A percentile compares a stretch with the other conserved stretches of the same genome.
Evolutionary conservation across 2,329 filamentous ascomycete species (phyloP).

Genomic region (Aureobasidium lini): DNA sequence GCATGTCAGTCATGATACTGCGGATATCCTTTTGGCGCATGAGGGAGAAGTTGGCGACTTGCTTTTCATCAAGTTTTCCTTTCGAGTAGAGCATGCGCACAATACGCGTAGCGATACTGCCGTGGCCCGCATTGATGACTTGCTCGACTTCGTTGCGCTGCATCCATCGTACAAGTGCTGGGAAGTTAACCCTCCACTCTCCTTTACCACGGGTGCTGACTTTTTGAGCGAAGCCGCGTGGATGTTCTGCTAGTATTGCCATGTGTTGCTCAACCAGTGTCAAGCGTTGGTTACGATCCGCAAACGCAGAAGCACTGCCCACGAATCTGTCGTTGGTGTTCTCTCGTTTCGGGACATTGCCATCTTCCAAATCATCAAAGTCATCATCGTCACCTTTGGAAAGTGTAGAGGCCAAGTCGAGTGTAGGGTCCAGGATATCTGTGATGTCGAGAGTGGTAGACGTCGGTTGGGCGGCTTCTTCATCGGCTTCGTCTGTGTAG

Average conservation of each 20-base stretch:
- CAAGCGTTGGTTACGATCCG: constrained; percentile 37
- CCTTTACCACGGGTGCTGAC: constrained; percentile 56
- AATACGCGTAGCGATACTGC: constrained; percentile 70
- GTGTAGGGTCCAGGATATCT: constrained; percentile 31
- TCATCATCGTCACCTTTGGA: constrained; percentile 16
- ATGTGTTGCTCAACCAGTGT: constrained; percentile 64
- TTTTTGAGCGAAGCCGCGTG: constrained; percentile 60
- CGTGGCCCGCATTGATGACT: constrained; percentile 70
- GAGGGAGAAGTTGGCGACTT: constrained; percentile 69
- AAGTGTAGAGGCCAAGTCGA: constrained; percentile 32
- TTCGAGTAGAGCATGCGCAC: constrained; percentile 76
- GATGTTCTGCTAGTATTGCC: constrained; percentile 62
- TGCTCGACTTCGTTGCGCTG: constrained; percentile 74
- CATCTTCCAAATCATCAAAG: constrained; percentile 26
- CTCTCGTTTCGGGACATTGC: constrained; percentile 20
- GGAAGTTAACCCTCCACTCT: constrained; percentile 79
- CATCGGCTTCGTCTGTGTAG: constrained; percentile 38
- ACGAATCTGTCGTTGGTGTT: constrained; percentile 12
- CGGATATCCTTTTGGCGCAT: constrained; percentile 82
- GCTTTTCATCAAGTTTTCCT: constrained; percentile 92
- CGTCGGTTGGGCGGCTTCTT: constrained; percentile 27
- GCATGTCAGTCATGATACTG: constrained; percentile 75
- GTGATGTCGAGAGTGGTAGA: constrained; percentile 36
- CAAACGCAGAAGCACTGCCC: constrained; percentile 21
- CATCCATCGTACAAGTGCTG: constrained; percentile 60